Percentiles rank a stretch among this genome's conserved stretches.
phyloP scores from a whole-genome alignment of 2,329 filamentous ascomycete species.

The Rhynchosporium graminicola region DNA sequence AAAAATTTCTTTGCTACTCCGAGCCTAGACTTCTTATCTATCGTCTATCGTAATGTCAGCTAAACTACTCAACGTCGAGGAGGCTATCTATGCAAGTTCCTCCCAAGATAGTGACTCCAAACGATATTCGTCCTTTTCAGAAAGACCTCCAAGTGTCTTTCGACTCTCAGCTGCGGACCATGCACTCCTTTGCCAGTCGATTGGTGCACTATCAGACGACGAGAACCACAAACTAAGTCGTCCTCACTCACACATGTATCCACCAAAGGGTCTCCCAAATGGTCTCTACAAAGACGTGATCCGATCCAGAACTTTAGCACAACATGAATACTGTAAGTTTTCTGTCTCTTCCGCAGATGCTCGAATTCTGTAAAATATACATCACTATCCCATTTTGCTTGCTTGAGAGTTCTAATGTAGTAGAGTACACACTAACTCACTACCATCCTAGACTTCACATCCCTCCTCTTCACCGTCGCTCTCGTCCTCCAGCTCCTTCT shows the following conservation, averaged over 20 bases:
- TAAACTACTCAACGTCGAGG: conserved; percentile 5
- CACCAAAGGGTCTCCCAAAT: conserved; percentile 28
- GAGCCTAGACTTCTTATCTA: neutral
- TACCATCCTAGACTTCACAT: conserved; percentile 17
- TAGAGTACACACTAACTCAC: neutral
- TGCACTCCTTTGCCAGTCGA: conserved; percentile 6
- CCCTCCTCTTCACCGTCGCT: conserved; percentile 27
- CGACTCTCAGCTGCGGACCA: conserved; percentile 17
- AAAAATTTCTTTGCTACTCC: neutral
- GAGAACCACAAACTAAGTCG: conserved; percentile 20
- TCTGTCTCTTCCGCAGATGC: neutral
- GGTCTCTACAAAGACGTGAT: conserved; percentile 33
- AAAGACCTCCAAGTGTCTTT: conserved; percentile 5
- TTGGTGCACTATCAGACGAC: conserved; percentile 12
- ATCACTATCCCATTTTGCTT: neutral
- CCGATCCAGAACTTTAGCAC: conserved; percentile 15
- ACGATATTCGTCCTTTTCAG: neutral
- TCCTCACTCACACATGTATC: conserved; percentile 24
- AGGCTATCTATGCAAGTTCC: conserved; percentile 3
- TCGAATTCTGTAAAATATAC: neutral
- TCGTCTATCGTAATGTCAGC: neutral
- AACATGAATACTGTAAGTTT: conserved; percentile 26
- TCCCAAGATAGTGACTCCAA: conserved; percentile 1
- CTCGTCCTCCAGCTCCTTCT: conserved; percentile 34
- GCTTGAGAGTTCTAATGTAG: neutral